These are phyloP conservation scores for Juncus effusus DNA, from an alignment of 176 grass and related monocot genomes.

Conservation along the genomic window DNA sequence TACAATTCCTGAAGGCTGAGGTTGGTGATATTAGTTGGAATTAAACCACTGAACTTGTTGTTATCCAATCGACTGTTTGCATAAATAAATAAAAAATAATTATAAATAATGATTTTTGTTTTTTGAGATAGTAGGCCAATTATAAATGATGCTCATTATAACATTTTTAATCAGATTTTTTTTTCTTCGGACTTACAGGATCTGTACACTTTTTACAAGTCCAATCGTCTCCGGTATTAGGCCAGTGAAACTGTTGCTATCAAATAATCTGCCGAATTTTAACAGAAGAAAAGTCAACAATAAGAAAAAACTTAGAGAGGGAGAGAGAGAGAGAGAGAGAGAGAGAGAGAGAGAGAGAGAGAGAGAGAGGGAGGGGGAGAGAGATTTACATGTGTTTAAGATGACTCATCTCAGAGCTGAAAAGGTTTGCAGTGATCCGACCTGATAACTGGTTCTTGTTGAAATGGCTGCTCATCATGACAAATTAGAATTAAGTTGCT, in stretches of 20 bases:
- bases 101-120: too few relatives aligned
- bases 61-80: constrained; percentile 62
- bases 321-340: background rate
- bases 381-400: constrained; percentile 66
- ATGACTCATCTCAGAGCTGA: constrained; percentile 42
- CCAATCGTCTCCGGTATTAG: constrained; percentile 52
- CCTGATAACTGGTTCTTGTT: constrained; percentile 80
- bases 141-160: too few relatives aligned
- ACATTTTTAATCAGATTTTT: background rate
- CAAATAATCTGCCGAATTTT: constrained; percentile 54
- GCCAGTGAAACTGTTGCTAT: constrained; percentile 60
- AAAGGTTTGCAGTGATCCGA: constrained; percentile 43
- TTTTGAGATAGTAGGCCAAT: too few relatives aligned
- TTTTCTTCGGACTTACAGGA: constrained; percentile 45
- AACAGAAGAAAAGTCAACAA: constrained; percentile 19
- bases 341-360: background rate
- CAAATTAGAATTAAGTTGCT: background rate
- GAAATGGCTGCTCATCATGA: constrained; percentile 53
- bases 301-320: background rate
- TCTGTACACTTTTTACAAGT: constrained; percentile 40
- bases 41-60: constrained; percentile 44
- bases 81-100: constrained; percentile 19
- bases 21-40: constrained; percentile 55
- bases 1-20: constrained; percentile 54
- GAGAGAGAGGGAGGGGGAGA: background rate